phyloP scores from a whole-genome alignment of 306 rosid genomes.

The Fragaria nilgerrensis region DNA sequence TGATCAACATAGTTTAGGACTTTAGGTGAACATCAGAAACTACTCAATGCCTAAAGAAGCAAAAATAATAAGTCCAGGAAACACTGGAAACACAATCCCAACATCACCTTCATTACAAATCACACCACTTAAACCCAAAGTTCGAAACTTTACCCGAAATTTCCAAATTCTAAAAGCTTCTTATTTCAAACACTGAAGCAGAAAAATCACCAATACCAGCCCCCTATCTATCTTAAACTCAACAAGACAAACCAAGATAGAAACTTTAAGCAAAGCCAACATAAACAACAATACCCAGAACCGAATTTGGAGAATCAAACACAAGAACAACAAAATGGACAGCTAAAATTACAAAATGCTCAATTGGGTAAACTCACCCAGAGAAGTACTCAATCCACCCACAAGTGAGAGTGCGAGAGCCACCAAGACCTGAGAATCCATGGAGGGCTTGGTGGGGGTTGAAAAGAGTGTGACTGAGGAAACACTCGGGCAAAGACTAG shows the following conservation, averaged over 20 bases:
- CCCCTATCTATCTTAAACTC: neutral
- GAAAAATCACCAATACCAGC: neutral
- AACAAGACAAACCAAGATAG: slow-evolving; percentile 2
- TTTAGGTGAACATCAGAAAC: too few relatives aligned
- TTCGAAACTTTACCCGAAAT: neutral
- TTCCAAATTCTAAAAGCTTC: neutral
- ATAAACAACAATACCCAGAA: neutral
- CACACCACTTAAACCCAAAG: neutral
- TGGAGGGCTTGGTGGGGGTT: slow-evolving; percentile 20
- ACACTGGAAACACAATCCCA: neutral
- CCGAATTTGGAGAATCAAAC: neutral
- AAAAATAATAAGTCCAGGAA: neutral
- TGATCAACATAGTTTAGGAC: neutral
- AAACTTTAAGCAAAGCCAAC: neutral
- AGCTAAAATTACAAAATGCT: neutral
- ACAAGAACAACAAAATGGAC: neutral
- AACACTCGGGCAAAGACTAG: neutral
- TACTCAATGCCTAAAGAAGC: neutral
- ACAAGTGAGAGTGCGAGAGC: slow-evolving; percentile 95
- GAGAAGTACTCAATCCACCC: slow-evolving; percentile 88
- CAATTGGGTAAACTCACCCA: slow-evolving; percentile 51
- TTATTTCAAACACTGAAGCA: neutral
- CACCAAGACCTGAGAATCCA: slow-evolving; percentile 80
- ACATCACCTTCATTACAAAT: neutral
- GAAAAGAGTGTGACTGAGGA: slow-evolving; percentile 5